Evolutionary conservation across 73 alveolate genomes (phyloP), one percentile per base, ranked within the genome.

Genomic region (Urostyla sp.): DNA sequence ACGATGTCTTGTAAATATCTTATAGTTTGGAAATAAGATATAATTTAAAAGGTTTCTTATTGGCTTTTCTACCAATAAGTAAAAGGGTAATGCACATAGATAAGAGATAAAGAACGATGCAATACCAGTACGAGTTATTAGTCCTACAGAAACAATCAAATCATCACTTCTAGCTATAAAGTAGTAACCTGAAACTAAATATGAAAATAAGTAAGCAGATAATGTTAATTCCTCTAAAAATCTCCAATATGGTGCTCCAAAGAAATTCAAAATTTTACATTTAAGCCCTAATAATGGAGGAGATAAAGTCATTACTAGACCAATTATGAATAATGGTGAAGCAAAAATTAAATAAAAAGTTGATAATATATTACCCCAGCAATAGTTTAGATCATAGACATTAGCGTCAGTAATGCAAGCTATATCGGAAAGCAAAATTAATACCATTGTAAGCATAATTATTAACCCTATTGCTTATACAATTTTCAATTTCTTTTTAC

Each of bases 161-260:
- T 69, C 37, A 38, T 69, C 24, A 26, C 49, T 69, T 69, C 83
- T 45, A 18, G 83, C 6, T n/a, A 69, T 69, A 69, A 69, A 69
- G 69, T 6, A 69, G 72, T 69, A 69, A 5, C 21, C 32, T 46
- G 49, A 51, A 37, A 69, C 20, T 8, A 69, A 2, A 31, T 31
- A 49, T 16, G 44, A 69, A 27, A 69, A 18, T 6, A 69, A 37
- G 49, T 46, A 69, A 28, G 83, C 83, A 1, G 67, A 48, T 18
- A 37, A 46, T 10, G 83, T 69, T 21, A 69, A 31, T 23, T 69
- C 83, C 40, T 69, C 83, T 2, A 69, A 5, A 20, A 69, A 24
- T 6, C 18, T 67, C 53, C 49, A 69, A 1, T 30, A 4, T 18
- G 44, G 83, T 6, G 83, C 44, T 31, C 69, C 30, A 10, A 69